Conservation (phyloP, 2,329 filamentous ascomycete genomes). For the Botrytis medusae region DNA sequence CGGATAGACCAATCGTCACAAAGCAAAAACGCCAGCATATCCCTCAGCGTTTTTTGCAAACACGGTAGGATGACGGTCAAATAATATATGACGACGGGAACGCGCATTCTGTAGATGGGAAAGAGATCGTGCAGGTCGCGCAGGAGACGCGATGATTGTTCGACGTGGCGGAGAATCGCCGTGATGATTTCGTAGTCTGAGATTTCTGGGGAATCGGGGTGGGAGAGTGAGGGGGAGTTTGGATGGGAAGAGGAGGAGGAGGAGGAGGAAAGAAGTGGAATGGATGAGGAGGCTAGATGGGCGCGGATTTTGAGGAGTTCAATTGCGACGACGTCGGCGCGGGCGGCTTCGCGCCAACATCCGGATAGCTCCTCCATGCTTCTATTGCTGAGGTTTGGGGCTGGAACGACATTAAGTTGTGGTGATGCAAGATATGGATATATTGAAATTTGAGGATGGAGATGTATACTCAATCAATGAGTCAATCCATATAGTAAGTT, state of each 20-base stretch:
- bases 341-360: slow-evolving; percentile 55
- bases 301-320: slow-evolving; percentile 52
- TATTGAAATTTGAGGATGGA: neutral
- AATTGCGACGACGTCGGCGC: slow-evolving; percentile 49
- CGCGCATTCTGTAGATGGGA: slow-evolving; percentile 50
- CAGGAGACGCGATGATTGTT: slow-evolving; percentile 47
- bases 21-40: slow-evolving; percentile 54
- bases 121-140: slow-evolving; percentile 56
- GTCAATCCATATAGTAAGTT: neutral
- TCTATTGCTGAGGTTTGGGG: neutral
- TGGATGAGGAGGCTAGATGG: slow-evolving; percentile 45
- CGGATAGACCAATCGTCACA: slow-evolving; percentile 50
- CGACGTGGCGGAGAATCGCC: slow-evolving; percentile 43
- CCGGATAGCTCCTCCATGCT: slow-evolving; percentile 42
- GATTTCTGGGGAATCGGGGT: neutral
- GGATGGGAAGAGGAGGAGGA: neutral
- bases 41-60: slow-evolving; percentile 51
- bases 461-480: neutral
- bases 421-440: slow-evolving; percentile 21
- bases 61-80: slow-evolving; percentile 58
- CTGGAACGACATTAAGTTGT: slow-evolving; percentile 37
- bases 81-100: slow-evolving; percentile 54
- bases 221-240: neutral
- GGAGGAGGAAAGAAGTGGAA: neutral
- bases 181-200: slow-evolving; percentile 47